Evolutionary conservation across 202 grass and related monocot genomes (phyloP).

Genomic region (Schoenoplectus tabernaemontani): DNA sequence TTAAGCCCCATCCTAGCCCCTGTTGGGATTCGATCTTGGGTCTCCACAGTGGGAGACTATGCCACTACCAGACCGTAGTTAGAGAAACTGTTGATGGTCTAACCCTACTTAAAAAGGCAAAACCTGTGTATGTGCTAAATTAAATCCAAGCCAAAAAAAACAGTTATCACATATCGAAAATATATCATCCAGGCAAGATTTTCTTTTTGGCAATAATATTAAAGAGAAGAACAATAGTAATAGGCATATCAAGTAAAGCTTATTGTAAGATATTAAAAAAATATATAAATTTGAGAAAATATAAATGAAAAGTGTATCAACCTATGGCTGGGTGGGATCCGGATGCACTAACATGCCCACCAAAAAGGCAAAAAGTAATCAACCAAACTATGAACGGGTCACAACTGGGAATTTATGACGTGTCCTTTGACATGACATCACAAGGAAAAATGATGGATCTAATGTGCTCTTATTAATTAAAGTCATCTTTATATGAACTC

Average conservation of each 20-base stretch:
- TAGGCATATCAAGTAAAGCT: not conserved
- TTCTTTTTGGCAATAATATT: not conserved
- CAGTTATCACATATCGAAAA: not conserved
- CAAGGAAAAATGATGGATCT: not conserved
- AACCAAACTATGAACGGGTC: not conserved
- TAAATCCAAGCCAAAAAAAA: constrained; percentile 6
- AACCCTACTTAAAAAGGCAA: not conserved
- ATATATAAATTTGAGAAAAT: not conserved
- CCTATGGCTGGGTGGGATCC: not conserved
- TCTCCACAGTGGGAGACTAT: too few species aligned
- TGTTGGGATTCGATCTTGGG: too few species aligned
- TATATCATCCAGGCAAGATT: not conserved
- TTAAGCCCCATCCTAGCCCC: too few species aligned
- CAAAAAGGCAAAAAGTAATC: not conserved
- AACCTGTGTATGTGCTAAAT: not conserved
- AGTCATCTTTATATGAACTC: not conserved
- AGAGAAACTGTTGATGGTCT: not conserved
- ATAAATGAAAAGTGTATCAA: not conserved
- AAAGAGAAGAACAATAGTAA: not conserved
- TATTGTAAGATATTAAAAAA: not conserved
- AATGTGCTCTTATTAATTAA: not conserved
- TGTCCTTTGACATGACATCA: not conserved
- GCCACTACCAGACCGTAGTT: too few species aligned
- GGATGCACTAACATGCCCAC: not conserved
- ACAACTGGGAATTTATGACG: not conserved